Evolutionary conservation across 306 rosid genomes (phyloP).

Genomic region (Trifolium repens): DNA sequence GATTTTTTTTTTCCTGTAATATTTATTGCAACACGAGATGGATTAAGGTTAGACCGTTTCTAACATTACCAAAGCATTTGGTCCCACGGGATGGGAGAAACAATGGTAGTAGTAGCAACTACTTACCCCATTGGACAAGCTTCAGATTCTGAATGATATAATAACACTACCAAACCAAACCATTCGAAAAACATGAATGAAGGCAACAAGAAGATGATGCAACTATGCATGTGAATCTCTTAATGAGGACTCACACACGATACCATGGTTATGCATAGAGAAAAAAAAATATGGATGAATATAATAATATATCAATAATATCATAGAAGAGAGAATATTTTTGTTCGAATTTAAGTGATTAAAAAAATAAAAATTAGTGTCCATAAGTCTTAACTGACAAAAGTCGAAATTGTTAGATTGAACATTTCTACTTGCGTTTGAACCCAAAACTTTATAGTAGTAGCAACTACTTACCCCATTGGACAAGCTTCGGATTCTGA

Average conservation of each 20-base stretch:
- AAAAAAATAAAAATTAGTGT: too few relatives aligned
- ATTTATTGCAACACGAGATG: conserved; percentile 28
- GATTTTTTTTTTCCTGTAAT: neutral
- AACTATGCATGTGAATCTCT: neutral
- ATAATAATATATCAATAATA: too few relatives aligned
- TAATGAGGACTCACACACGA: neutral
- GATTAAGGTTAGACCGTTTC: neutral
- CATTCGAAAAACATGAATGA: neutral
- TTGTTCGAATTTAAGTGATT: too few relatives aligned
- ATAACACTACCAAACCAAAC: neutral
- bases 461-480: neutral
- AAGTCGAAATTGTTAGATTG: too few relatives aligned
- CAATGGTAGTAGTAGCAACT: neutral
- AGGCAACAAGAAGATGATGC: conserved; percentile 15
- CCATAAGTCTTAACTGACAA: too few relatives aligned
- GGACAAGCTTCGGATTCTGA: neutral
- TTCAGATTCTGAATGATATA: neutral
- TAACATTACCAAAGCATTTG: conserved; percentile 15
- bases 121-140: conserved; percentile 4
- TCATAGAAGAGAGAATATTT: too few relatives aligned
- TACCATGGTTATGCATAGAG: neutral
- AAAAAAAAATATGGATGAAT: neutral
- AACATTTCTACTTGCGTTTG: too few relatives aligned
- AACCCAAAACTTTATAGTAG: neutral
- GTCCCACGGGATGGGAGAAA: conserved; percentile 5